Conservation (phyloP, 148 eudicot species). For the Chenopodium formosanum region DNA sequence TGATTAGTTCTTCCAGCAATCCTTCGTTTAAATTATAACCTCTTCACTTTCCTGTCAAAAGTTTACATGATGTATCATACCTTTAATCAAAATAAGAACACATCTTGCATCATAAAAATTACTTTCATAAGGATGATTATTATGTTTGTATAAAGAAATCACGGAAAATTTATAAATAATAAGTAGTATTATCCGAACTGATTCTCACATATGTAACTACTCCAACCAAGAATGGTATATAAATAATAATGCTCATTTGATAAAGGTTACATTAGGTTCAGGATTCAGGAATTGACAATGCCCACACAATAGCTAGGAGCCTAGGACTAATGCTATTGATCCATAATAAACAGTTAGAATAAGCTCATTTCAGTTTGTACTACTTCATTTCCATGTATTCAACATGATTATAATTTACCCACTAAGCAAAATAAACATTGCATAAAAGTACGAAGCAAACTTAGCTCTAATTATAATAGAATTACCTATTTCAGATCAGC, state of each 20-base stretch:
- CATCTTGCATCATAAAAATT: too few relatives aligned
- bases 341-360: not conserved
- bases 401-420: not conserved
- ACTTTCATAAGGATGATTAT: too few relatives aligned
- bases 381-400: not conserved
- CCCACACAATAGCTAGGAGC: not conserved
- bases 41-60: not conserved
- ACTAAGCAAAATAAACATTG: not conserved
- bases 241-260: not conserved
- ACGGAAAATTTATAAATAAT: too few relatives aligned
- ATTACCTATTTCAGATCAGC: conserved; percentile 85
- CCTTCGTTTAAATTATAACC: not conserved
- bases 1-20: not conserved
- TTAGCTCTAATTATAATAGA: not conserved
- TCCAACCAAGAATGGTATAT: not conserved
- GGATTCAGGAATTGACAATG: not conserved
- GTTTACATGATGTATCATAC: not conserved
- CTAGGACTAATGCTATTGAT: not conserved
- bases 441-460: not conserved
- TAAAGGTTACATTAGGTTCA: not conserved
- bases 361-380: not conserved
- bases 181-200: too few relatives aligned
- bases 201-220: not conserved
- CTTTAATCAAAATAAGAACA: too few relatives aligned
- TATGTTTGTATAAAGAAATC: too few relatives aligned